Conservation (phyloP, 2,329 filamentous ascomycete species). For the Fusarium xylarioides region DNA sequence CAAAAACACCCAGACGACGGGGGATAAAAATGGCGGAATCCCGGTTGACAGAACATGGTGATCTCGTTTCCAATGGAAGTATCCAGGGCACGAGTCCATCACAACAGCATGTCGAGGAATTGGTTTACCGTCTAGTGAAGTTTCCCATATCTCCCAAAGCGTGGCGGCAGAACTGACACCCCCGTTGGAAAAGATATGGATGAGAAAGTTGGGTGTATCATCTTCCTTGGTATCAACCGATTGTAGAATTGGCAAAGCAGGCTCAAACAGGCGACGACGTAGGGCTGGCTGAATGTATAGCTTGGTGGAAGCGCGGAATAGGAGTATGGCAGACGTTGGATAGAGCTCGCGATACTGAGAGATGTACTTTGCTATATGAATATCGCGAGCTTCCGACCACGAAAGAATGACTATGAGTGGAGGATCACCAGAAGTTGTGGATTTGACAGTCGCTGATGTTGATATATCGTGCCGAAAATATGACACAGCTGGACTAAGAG, state of each 20-base stretch:
- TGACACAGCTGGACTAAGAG: conserved; percentile 50
- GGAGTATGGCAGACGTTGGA: conserved; percentile 56
- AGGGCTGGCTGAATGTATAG: conserved; percentile 48
- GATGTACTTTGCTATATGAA: conserved; percentile 63
- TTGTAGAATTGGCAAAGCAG: conserved; percentile 53
- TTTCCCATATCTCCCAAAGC: conserved; percentile 40
- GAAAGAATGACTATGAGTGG: conserved; percentile 58
- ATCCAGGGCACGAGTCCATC: conserved; percentile 60
- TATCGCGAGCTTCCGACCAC: conserved; percentile 62
- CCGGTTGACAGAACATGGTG: conserved; percentile 52
- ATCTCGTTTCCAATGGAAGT: conserved; percentile 51
- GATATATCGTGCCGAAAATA: conserved; percentile 40
- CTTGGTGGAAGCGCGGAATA: conserved; percentile 54
- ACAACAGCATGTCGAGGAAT: conserved; percentile 56
- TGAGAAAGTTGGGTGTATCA: conserved; percentile 48
- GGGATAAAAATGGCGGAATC: conserved; percentile 47
- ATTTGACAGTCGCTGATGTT: background rate
- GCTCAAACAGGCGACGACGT: conserved; percentile 47
- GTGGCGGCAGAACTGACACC: conserved; percentile 54
- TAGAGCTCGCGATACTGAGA: conserved; percentile 55
- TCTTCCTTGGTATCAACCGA: conserved; percentile 36
- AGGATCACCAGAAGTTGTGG: conserved; percentile 43
- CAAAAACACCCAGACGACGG: conserved; percentile 49
- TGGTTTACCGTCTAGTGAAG: conserved; percentile 25
- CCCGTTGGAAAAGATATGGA: conserved; percentile 64